phyloP scores from a whole-genome alignment of 2,329 filamentous ascomycete species.

The Rhytidhysteron rufulum region DNA sequence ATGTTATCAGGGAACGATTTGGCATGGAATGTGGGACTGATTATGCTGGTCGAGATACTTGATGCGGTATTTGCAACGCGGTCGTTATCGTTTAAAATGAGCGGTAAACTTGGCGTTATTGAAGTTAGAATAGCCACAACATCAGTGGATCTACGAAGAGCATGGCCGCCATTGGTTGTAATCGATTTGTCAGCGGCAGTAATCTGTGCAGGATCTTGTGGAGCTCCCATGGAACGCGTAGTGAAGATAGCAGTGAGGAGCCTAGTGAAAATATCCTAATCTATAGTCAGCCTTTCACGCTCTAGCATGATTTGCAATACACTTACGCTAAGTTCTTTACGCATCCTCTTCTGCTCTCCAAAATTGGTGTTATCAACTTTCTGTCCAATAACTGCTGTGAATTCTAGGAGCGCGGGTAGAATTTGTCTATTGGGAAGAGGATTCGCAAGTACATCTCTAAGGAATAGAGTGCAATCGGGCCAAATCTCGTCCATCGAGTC shows the following conservation, averaged over 20 bases:
- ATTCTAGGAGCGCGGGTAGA: constrained; percentile 78
- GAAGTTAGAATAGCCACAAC: constrained; percentile 74
- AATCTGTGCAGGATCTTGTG: constrained; percentile 52
- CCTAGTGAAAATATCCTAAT: constrained; percentile 79
- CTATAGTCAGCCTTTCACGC: constrained; percentile 15
- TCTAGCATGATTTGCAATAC: background rate
- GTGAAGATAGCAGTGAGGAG: constrained; percentile 93
- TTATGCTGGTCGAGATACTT: constrained; percentile 77
- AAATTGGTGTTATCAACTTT: constrained; percentile 99
- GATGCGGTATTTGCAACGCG: constrained; percentile 73
- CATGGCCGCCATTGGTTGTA: constrained; percentile 34
- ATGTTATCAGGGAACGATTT: constrained; percentile 86
- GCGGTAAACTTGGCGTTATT: constrained; percentile 75
- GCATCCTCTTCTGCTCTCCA: constrained; percentile 89
- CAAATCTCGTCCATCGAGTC: constrained; percentile 98
- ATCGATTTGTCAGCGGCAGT: constrained; percentile 16
- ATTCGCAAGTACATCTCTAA: constrained; percentile 85
- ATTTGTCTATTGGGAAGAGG: constrained; percentile 93
- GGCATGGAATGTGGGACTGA: constrained; percentile 76
- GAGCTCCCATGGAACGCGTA: constrained; percentile 72
- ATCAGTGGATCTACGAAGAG: constrained; percentile 49
- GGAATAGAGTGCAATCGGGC: constrained; percentile 86
- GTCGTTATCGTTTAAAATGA: constrained; percentile 81
- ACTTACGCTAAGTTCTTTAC: constrained; percentile 79
- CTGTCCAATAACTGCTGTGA: constrained; percentile 82